Conservation (phyloP, 306 rosid species). For the Inga oerstediana region DNA sequence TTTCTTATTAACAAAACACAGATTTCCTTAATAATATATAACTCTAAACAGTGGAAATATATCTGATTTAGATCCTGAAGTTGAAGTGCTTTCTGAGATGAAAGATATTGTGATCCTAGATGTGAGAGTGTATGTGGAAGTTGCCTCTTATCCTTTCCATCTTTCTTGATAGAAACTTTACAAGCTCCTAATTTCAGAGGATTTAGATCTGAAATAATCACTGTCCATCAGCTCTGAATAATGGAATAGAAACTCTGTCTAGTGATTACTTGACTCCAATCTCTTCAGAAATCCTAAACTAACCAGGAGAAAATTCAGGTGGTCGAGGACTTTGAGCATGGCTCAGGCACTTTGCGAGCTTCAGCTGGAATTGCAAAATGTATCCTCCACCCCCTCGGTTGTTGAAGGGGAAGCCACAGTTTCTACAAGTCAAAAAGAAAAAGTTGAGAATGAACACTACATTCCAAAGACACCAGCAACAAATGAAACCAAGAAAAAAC, state of each 20-base stretch:
- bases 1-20: neutral
- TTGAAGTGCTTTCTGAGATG: neutral
- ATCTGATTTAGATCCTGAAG: neutral
- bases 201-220: neutral
- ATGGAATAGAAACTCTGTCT: neutral
- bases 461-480: constrained; percentile 48
- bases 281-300: neutral
- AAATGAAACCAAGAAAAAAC: constrained; percentile 34
- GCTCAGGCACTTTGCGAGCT: constrained; percentile 58
- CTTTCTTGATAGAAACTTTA: neutral
- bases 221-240: neutral
- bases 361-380: constrained; percentile 51
- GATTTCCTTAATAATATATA: neutral
- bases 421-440: constrained; percentile 13
- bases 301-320: constrained; percentile 31
- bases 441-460: constrained; percentile 23
- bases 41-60: neutral
- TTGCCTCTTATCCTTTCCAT: no score
- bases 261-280: neutral
- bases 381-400: neutral
- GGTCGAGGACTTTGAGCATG: constrained; percentile 61
- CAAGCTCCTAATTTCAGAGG: neutral
- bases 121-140: no score
- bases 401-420: neutral
- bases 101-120: neutral